Conservation (phyloP, 2,329 filamentous ascomycete species). For the Westerdykella sp. region DNA sequence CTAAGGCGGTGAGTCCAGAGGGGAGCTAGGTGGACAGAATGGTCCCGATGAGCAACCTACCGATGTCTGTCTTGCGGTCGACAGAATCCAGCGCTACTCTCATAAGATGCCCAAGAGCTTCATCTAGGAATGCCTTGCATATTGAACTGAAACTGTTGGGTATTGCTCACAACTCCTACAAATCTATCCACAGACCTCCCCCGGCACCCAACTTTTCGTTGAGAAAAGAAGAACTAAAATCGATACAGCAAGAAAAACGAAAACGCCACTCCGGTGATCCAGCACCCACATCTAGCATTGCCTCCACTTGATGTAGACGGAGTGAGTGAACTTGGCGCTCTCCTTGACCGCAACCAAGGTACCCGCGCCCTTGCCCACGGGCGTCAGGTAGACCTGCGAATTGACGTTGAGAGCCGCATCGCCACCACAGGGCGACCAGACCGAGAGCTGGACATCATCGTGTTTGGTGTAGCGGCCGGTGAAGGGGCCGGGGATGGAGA, state of each 20-base stretch:
- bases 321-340: slow-evolving; percentile 19
- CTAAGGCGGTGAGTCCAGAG: no score
- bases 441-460: slow-evolving; percentile 30
- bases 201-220: neutral
- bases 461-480: slow-evolving; percentile 42
- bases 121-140: no score
- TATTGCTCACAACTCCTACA: neutral
- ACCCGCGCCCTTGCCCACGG: slow-evolving; percentile 16
- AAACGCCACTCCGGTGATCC: no score
- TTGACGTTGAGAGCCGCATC: slow-evolving; percentile 27
- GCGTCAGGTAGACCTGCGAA: slow-evolving; percentile 25
- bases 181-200: no score
- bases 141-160: neutral
- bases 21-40: no score
- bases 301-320: slow-evolving; percentile 29
- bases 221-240: neutral
- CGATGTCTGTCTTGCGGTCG: no score
- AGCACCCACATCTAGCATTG: slow-evolving; percentile 22
- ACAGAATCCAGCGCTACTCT: no score
- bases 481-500: slow-evolving; percentile 37
- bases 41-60: no score
- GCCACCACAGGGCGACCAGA: slow-evolving; percentile 29
- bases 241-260: neutral
- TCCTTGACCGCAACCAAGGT: slow-evolving; percentile 23
- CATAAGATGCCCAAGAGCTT: no score